Evolutionary conservation across 495 filamentous ascomycete species (phyloP), one percentile per base, ranked within the genome.

Genomic region (Podospora pseudocomata): DNA sequence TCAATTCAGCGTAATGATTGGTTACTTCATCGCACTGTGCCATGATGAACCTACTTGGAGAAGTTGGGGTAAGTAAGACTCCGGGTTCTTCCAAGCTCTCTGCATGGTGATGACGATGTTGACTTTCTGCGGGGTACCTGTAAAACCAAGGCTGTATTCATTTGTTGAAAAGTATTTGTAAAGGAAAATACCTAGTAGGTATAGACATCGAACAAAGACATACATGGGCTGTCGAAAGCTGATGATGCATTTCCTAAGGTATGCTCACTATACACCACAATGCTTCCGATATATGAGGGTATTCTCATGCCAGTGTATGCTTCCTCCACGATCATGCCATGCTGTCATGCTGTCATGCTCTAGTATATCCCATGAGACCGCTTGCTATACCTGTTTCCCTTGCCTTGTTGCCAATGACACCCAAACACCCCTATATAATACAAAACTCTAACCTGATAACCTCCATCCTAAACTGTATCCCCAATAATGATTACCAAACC

Each of bases 371-470:
- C 39, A 18, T 49, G 13, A 49, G 15, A 16, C 28, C 54, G 44
- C 27, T 30, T 13, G 62, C 18, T 56, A 66, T 58, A 59, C 18
- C 66, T 67, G 44, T 26, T 26, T 5, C 39, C 58, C 20, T 5
- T 16, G 15, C 39, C 15, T 49, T 49, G 39, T 49, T 49, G 9
- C 15, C 13, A 13, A 49, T 13, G 15, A 18, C 13, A 49, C 39
- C 39, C 39, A 49, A 49, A 11, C 39, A 49, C 2, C 9, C 39
- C 9, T 49, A 18, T 49, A 49, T 49, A 49, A 49, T 49, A 49
- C 39, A 49, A 49, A 13, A 49, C 39, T 49, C 13, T 11, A 49
- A 49, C 15, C 39, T 2, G 9, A 49, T 16, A 49, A 49, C 13
- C 2, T 49, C 39, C 13, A 49, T 49, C 39, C 39, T 49, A 49